Conservation (phyloP, 148 eudicot genomes). For the Cornus kousa region DNA sequence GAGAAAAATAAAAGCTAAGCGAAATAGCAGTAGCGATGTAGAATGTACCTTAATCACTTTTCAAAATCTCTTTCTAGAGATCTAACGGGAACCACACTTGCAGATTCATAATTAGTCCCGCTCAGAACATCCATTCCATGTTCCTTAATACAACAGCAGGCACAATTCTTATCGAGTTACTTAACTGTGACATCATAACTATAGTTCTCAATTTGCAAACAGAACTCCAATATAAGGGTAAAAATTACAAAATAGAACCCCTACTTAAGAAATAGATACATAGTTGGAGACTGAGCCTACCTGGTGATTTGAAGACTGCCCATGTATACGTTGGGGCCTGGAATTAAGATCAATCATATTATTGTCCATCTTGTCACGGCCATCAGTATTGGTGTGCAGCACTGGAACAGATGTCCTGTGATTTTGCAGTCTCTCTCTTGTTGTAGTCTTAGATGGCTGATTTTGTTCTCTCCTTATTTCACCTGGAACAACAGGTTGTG, state of each 20-base stretch:
- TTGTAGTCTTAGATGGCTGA: conserved; percentile 31
- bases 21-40: not conserved
- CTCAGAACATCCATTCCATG: conserved; percentile 49
- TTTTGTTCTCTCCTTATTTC: conserved; percentile 48
- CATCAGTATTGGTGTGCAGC: conserved; percentile 29
- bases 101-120: conserved; percentile 48
- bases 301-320: conserved; percentile 57
- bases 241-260: conserved; percentile 5
- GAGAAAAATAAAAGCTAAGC: not conserved
- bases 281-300: conserved; percentile 26
- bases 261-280: not conserved
- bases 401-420: conserved; percentile 36
- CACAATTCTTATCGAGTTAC: conserved; percentile 2
- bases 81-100: conserved; percentile 56
- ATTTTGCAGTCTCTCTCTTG: conserved; percentile 49
- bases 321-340: conserved; percentile 60
- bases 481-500: conserved; percentile 37
- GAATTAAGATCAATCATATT: conserved; percentile 78
- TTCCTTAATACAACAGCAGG: conserved; percentile 25
- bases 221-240: not conserved
- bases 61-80: conserved; percentile 48
- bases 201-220: not conserved
- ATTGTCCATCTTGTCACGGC: conserved; percentile 44
- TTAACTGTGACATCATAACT: not conserved
- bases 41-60: conserved; percentile 51